Conservation (phyloP, 2,329 filamentous ascomycete genomes). For the Ceratocystis papillata region DNA sequence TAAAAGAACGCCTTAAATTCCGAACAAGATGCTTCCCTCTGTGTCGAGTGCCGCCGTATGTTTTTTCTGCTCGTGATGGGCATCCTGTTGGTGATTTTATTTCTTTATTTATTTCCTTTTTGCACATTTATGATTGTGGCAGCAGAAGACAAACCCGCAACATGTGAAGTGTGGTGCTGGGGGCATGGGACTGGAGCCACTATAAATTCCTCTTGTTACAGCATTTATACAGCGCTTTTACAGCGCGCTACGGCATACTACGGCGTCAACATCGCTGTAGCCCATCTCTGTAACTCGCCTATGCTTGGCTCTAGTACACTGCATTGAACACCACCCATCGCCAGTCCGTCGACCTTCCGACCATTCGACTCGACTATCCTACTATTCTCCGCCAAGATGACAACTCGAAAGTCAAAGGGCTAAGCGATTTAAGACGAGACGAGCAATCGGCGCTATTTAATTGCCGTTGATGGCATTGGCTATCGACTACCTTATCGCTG, state of each 20-base stretch:
- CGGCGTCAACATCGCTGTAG: no score
- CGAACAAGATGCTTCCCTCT: slow-evolving; percentile 21
- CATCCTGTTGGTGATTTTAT: not conserved
- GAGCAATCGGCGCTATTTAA: not conserved
- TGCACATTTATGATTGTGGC: not conserved
- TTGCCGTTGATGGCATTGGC: not conserved
- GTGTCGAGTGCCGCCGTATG: slow-evolving; percentile 24
- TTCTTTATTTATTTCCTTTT: slow-evolving; percentile 7
- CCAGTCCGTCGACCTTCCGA: no score
- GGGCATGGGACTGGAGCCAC: not conserved
- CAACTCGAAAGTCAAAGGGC: no score
- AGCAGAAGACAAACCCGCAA: not conserved
- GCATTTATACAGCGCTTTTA: not conserved
- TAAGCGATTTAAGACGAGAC: not conserved
- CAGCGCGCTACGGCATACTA: no score
- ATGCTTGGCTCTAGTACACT: no score
- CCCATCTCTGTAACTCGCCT: no score
- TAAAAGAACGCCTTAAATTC: slow-evolving; percentile 6
- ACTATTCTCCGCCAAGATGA: no score
- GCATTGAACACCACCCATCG: no score
- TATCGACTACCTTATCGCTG: not conserved
- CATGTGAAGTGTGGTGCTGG: not conserved
- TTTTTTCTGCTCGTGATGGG: not conserved
- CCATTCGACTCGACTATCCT: no score
- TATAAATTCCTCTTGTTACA: not conserved